phyloP scores from a whole-genome alignment of 2,329 filamentous ascomycete genomes.

The Colletotrichum phormii region DNA sequence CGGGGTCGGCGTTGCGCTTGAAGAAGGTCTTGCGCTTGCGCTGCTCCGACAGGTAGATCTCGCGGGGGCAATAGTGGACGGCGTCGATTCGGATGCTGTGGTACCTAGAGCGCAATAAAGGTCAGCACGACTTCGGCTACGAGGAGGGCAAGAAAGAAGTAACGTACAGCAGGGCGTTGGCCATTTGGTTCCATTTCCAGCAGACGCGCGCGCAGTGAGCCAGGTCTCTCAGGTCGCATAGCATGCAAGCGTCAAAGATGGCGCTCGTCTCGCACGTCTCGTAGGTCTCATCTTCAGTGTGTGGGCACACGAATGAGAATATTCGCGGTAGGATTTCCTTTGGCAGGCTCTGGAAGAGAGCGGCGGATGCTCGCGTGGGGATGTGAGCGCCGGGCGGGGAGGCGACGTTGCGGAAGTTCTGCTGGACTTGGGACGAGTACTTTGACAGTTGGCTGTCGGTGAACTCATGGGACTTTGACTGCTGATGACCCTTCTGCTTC shows the following conservation, averaged over 20 bases:
- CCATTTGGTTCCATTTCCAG: slow-evolving; percentile 74
- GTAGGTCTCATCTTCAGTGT: slow-evolving; percentile 81
- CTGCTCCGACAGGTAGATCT: slow-evolving; percentile 82
- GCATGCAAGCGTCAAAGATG: slow-evolving; percentile 85
- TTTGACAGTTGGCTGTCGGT: slow-evolving; percentile 30
- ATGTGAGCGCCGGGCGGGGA: slow-evolving; percentile 42
- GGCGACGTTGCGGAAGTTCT: slow-evolving; percentile 29
- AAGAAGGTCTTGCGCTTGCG: slow-evolving; percentile 81
- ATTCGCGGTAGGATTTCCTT: slow-evolving; percentile 79
- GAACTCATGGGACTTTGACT: slow-evolving; percentile 23
- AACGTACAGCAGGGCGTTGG: slow-evolving; percentile 71
- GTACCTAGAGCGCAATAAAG: slow-evolving; percentile 67
- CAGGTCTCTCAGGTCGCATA: slow-evolving; percentile 91
- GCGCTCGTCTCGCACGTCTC: slow-evolving; percentile 85
- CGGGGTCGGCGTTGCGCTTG: slow-evolving; percentile 81
- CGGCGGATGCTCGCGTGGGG: slow-evolving; percentile 55
- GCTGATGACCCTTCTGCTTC: slow-evolving; percentile 27
- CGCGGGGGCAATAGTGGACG: slow-evolving; percentile 93
- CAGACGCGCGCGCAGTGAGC: slow-evolving; percentile 82
- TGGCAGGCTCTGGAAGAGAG: slow-evolving; percentile 68
- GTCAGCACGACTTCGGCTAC: slow-evolving; percentile 29
- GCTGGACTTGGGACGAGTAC: slow-evolving; percentile 33
- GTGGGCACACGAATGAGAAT: slow-evolving; percentile 86
- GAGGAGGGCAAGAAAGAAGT: neutral
- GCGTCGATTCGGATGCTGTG: slow-evolving; percentile 91